These are phyloP conservation scores for Mycena capillaripes DNA, from an alignment of 768 basidiomycete species.

Conservation along the genomic window DNA sequence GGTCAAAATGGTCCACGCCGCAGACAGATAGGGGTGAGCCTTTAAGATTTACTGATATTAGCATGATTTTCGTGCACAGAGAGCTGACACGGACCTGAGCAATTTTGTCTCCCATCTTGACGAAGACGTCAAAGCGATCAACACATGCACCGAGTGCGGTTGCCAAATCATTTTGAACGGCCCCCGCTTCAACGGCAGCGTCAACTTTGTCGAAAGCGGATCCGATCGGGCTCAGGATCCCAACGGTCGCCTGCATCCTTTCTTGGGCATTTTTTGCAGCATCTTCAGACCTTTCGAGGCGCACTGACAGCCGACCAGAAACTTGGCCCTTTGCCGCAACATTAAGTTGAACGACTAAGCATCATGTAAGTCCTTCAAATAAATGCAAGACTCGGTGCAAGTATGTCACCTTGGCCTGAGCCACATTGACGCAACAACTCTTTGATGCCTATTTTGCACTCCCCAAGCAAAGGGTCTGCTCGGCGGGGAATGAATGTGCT, in stretches of 20 bases:
- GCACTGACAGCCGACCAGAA: not conserved
- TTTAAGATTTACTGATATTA: not conserved
- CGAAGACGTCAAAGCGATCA: not conserved
- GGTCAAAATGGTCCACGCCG: constrained; percentile 6
- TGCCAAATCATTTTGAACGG: not conserved
- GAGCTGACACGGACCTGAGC: not conserved
- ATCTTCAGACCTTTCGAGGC: not conserved
- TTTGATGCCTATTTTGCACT: not conserved
- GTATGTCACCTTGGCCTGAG: not conserved
- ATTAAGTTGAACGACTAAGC: not conserved
- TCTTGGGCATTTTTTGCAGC: not conserved
- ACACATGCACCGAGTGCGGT: not conserved
- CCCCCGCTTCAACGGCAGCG: not conserved
- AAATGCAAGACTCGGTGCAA: not conserved
- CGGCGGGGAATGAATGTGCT: not conserved
- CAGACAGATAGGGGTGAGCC: constrained; percentile 1
- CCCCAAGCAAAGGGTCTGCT: not conserved
- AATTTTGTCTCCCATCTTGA: not conserved
- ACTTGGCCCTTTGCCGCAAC: not conserved
- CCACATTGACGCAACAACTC: not conserved
- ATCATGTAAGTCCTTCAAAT: not conserved
- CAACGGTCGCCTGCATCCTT: not conserved
- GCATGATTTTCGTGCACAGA: not conserved
- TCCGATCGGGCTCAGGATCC: not conserved
- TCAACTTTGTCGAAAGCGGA: not conserved